Evolutionary conservation across 306 rosid species (phyloP).

Genomic region (Gleditsia sinensis): DNA sequence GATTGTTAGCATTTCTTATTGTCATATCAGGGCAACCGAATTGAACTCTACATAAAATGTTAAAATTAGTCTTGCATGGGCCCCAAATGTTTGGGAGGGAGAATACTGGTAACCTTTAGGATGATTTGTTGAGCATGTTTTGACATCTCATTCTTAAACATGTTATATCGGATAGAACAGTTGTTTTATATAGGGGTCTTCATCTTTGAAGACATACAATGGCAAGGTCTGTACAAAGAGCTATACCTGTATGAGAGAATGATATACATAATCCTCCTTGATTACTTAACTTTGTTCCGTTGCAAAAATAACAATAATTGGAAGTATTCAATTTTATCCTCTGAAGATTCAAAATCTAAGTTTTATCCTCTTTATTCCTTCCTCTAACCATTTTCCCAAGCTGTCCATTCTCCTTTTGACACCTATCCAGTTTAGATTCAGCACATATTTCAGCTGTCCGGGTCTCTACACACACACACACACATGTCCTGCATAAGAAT

Average conservation of each 20-base stretch:
- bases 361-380: no score
- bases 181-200: background rate
- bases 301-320: background rate
- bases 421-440: no score
- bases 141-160: background rate
- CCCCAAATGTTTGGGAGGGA: background rate
- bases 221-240: background rate
- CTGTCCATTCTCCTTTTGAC: no score
- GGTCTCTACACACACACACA: no score
- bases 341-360: background rate
- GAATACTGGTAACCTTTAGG: background rate
- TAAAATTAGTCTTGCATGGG: background rate
- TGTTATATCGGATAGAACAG: background rate
- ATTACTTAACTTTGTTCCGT: background rate
- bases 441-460: no score
- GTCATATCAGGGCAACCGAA: no score
- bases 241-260: background rate
- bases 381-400: no score
- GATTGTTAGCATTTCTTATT: no score
- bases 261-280: background rate
- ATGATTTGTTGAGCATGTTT: conserved; percentile 1
- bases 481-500: background rate
- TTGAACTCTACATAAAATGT: no score
- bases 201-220: background rate
- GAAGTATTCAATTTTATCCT: background rate